Percentiles rank a stretch among this genome's conserved stretches.
These are phyloP conservation scores for Neopestalotiopsis sp. DNA, from an alignment of 2,329 filamentous ascomycete genomes.

Conservation along the genomic window DNA sequence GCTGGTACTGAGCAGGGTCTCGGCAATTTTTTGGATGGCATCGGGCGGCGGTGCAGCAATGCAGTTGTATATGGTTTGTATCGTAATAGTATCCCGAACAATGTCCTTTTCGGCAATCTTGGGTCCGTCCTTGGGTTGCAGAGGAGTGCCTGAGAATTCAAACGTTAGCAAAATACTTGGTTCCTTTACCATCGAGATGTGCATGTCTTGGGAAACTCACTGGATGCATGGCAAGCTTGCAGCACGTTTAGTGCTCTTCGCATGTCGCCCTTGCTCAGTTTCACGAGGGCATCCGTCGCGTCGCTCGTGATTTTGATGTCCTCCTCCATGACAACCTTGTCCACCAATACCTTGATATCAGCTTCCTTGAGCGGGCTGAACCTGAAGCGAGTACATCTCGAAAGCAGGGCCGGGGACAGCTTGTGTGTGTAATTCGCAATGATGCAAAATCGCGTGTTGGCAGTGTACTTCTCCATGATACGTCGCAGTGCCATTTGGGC, in stretches of 20 bases:
- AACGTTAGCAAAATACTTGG: too few relatives aligned
- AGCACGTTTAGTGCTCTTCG: slow-evolving; percentile 91
- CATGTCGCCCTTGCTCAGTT: slow-evolving; percentile 94
- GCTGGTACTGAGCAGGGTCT: slow-evolving; percentile 80
- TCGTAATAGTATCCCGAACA: slow-evolving; percentile 79
- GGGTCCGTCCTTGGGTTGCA: slow-evolving; percentile 64
- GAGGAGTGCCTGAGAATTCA: slow-evolving; percentile 62
- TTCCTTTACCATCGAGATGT: too few relatives aligned
- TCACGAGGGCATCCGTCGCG: slow-evolving; percentile 83
- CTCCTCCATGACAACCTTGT: slow-evolving; percentile 89
- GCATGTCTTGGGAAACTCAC: too few relatives aligned
- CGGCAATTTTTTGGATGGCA: slow-evolving; percentile 83
- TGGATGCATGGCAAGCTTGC: slow-evolving; percentile 95
- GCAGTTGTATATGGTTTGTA: slow-evolving; percentile 95
- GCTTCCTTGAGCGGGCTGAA: slow-evolving; percentile 91
- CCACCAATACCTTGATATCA: slow-evolving; percentile 85
- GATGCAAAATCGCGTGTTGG: slow-evolving; percentile 96
- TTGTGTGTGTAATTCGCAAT: slow-evolving; percentile 99
- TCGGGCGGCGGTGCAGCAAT: slow-evolving; percentile 93
- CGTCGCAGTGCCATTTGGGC: slow-evolving; percentile 96
- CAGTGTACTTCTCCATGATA: slow-evolving; percentile 99
- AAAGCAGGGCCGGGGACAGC: slow-evolving; percentile 88
- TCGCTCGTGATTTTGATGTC: slow-evolving; percentile 80
- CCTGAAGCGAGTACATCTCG: slow-evolving; percentile 90
- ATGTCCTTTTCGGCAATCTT: slow-evolving; percentile 68